Evolutionary conservation across 2,329 filamentous ascomycete genomes (phyloP), one percentile per base, ranked within the genome.

Genomic region (Biscogniauxia mediterranea): DNA sequence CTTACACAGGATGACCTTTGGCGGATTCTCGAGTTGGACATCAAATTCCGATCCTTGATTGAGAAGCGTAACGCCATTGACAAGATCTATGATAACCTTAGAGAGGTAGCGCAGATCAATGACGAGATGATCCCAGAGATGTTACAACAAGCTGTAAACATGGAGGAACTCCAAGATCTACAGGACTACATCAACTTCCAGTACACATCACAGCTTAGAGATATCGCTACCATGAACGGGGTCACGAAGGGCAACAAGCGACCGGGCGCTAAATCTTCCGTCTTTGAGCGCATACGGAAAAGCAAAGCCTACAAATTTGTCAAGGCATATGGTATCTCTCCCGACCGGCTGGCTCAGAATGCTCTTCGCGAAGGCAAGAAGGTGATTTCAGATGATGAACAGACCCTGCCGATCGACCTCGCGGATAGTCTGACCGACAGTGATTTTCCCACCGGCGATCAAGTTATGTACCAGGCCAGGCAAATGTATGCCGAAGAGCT

Each of bases 171-270:
- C 19, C 95, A 99, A 73, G 95, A 99, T 75, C 79, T 99, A 21
- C 94, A 98, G 73, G 95, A 99, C 71, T 98, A 98, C 70, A 81
- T 98, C 57, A 93, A 98, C 72, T 99, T 99, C 76, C 90, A 93
- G 71, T 98, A 98, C 70, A 87, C 91, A 4, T 81, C 87, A 2
- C 88, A 96, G 73, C 81, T 98, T 55, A 94, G 91, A 73, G 93
- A 98, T 65, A 77, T 96, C 54, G 85, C 88, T 15, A 79, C 86
- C 19, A 82, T 87, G 63, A 83, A 87, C 50, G 81, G 84, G 15
- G 86, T 86, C 58, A 77, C 82, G 9, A 89, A 89, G 62, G 85
- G 88, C 58, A 85, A 83, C 3, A 93, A 93, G 72, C 89, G 93
- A 28, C 92, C 95, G 5, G 90, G 93, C n/a, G 89, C 89, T 56